These are phyloP conservation scores for Syzygium oleosum DNA, from an alignment of 345 rosid species.

Conservation along the genomic window DNA sequence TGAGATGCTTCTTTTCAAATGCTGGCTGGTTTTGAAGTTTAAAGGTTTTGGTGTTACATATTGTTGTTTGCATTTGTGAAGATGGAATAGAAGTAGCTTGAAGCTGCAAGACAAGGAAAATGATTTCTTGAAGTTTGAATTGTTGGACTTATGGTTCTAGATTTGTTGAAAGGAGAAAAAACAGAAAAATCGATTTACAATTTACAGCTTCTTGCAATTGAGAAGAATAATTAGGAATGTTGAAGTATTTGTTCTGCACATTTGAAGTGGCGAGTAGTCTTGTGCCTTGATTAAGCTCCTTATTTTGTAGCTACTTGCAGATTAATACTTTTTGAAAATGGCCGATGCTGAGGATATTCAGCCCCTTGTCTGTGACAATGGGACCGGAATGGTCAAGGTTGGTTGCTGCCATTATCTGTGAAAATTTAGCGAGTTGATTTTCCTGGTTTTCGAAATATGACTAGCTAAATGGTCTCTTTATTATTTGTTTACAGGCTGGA, in stretches of 20 bases:
- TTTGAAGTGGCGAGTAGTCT: background rate
- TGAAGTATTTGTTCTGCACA: background rate
- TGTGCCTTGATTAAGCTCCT: background rate
- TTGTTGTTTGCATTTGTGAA: background rate
- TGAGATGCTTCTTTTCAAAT: background rate
- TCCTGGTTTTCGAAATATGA: background rate
- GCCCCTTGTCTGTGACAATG: constrained; percentile 73
- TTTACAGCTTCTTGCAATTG: background rate
- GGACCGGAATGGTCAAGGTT: constrained; percentile 76
- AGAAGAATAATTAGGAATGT: background rate
- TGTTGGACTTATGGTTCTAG: background rate
- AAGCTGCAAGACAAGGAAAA: background rate
- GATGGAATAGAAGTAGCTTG: background rate
- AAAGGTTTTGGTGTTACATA: background rate
- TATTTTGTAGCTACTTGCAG: background rate
- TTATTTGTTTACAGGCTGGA: constrained; percentile 43
- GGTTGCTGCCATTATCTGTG: background rate
- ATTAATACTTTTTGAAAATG: constrained; percentile 38
- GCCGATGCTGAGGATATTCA: constrained; percentile 92
- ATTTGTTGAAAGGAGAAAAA: background rate
- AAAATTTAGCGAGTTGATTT: background rate
- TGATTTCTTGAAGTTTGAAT: background rate
- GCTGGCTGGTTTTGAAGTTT: background rate
- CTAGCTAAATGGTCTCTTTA: background rate
- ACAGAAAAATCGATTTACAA: background rate